phyloP scores from a whole-genome alignment of 2,329 filamentous ascomycete genomes.

The Thermochaetoides dissita region DNA sequence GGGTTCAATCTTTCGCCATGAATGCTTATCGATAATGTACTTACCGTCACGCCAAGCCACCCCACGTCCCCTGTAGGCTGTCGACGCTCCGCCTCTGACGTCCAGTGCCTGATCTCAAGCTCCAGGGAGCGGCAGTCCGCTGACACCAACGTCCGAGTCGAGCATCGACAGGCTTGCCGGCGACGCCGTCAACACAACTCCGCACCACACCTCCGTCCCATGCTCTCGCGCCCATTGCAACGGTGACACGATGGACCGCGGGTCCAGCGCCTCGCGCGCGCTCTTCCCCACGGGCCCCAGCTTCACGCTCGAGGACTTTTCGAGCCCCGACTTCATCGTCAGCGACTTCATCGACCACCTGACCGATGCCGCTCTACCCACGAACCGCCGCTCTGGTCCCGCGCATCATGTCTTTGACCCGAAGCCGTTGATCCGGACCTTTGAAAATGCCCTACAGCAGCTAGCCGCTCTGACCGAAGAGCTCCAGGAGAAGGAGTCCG shows the following conservation, averaged over 20 bases:
- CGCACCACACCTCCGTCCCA: conserved; percentile 1
- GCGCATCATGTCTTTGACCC: conserved; percentile 65
- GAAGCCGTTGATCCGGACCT: conserved; percentile 89
- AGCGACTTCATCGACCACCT: conserved; percentile 93
- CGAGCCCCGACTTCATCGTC: conserved; percentile 87
- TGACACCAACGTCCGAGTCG: too few relatives aligned
- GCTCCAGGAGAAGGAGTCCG: conserved; percentile 78
- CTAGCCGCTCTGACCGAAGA: conserved; percentile 64
- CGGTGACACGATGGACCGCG: too few relatives aligned
- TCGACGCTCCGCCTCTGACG: too few relatives aligned
- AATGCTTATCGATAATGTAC: too few relatives aligned
- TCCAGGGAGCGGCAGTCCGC: too few relatives aligned
- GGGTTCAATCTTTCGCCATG: too few relatives aligned
- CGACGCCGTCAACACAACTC: too few relatives aligned
- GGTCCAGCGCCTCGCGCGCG: conserved; percentile 38
- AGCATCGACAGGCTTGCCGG: too few relatives aligned
- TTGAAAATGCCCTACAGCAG: conserved; percentile 62
- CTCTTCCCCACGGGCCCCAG: conserved; percentile 66
- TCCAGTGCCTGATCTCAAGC: too few relatives aligned
- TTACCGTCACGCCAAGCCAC: too few relatives aligned
- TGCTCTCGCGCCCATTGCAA: conserved; percentile 1
- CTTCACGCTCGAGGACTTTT: conserved; percentile 81
- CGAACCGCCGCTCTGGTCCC: conserved; percentile 62
- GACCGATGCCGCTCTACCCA: conserved; percentile 69
- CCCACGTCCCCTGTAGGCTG: too few relatives aligned